Evolutionary conservation across 495 filamentous ascomycete species (phyloP).

Genomic region (Hyaloscypha finlandica): DNA sequence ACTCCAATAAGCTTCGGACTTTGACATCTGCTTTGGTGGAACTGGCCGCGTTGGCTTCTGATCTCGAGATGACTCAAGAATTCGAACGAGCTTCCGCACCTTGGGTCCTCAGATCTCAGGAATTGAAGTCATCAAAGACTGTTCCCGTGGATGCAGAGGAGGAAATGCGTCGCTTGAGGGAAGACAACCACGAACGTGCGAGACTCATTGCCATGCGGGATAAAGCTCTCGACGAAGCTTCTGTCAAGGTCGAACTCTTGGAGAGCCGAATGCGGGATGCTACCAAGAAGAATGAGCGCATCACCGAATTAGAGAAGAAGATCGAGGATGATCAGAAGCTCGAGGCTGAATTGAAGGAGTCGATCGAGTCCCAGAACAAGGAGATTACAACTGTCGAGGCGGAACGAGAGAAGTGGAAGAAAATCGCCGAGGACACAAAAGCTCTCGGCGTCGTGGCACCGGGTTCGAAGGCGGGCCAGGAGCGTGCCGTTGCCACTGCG

Average conservation of each 20-base stretch:
- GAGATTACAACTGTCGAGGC: slow-evolving; percentile 55
- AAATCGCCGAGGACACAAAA: slow-evolving; percentile 66
- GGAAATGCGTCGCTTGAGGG: slow-evolving; percentile 71
- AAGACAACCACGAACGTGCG: slow-evolving; percentile 67
- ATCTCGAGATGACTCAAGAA: slow-evolving; percentile 79
- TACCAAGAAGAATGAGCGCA: slow-evolving; percentile 64
- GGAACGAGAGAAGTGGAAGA: slow-evolving; percentile 71
- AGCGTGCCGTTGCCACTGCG: slow-evolving; percentile 65
- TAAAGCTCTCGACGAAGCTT: slow-evolving; percentile 68
- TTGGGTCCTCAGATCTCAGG: slow-evolving; percentile 80
- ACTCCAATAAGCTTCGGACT: slow-evolving; percentile 64
- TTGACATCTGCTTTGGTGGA: slow-evolving; percentile 69
- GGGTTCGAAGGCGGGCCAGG: slow-evolving; percentile 46
- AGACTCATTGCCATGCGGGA: slow-evolving; percentile 66
- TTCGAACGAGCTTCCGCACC: slow-evolving; percentile 77
- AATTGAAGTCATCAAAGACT: slow-evolving; percentile 75
- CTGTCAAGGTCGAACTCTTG: slow-evolving; percentile 89
- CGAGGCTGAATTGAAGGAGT: slow-evolving; percentile 48
- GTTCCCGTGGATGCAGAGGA: slow-evolving; percentile 80
- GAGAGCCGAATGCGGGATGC: slow-evolving; percentile 79
- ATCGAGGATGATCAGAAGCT: slow-evolving; percentile 56
- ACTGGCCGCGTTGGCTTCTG: slow-evolving; percentile 68
- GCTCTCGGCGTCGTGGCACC: slow-evolving; percentile 52
- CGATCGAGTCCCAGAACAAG: slow-evolving; percentile 62
- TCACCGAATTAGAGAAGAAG: slow-evolving; percentile 63